A percentile compares a stretch with the other conserved stretches of the same genome.
phyloP scores from a whole-genome alignment of 2,329 filamentous ascomycete species.

The Ophiostoma australiae region DNA sequence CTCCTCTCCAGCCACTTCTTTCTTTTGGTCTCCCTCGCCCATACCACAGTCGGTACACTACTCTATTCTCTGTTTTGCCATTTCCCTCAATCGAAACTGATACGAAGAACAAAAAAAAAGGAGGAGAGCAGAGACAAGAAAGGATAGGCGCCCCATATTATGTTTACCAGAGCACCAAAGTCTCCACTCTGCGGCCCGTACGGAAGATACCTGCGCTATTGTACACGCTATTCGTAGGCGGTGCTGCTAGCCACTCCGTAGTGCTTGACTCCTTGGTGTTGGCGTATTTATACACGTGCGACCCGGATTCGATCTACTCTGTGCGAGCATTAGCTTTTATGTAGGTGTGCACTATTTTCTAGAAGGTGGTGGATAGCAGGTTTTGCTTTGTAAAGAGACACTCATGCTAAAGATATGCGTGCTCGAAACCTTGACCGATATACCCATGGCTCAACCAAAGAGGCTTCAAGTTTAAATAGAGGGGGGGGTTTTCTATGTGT shows the following conservation, averaged over 20 bases:
- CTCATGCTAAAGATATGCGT: no score
- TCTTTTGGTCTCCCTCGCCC: not conserved
- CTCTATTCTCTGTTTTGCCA: no score
- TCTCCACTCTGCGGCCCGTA: constrained; percentile 10
- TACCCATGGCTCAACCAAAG: no score
- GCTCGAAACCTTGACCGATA: no score
- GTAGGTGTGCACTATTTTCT: no score
- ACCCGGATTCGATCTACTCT: not conserved
- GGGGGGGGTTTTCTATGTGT: no score
- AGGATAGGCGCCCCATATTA: constrained; percentile 3
- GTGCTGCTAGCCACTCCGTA: not conserved
- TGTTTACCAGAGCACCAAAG: not conserved
- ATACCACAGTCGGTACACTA: no score
- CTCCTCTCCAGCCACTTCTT: not conserved
- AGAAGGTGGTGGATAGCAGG: no score
- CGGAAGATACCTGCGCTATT: constrained; percentile 15
- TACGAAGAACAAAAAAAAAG: not conserved
- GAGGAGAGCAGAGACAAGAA: not conserved
- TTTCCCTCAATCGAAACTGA: not conserved
- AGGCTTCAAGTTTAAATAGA: no score
- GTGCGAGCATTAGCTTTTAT: no score
- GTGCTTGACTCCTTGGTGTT: not conserved
- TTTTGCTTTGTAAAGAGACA: no score
- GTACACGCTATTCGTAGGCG: not conserved
- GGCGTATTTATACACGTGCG: not conserved